Evolutionary conservation across 2,329 filamentous ascomycete genomes (phyloP).

Genomic region (Claviceps pusilla): DNA sequence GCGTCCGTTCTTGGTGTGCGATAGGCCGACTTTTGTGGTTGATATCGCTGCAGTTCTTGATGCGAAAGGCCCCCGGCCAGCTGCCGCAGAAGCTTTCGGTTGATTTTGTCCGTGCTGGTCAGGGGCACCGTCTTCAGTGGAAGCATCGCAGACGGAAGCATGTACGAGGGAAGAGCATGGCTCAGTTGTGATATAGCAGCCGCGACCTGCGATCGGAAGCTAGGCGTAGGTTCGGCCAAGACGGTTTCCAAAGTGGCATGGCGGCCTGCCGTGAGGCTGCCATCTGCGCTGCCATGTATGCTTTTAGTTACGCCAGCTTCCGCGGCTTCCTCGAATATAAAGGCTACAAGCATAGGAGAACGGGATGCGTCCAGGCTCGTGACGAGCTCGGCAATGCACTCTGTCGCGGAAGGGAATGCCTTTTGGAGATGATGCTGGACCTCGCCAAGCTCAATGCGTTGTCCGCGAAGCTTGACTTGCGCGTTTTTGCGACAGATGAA

Average conservation of each 20-base stretch:
- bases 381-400: neutral
- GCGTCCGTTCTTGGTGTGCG: neutral
- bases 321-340: neutral
- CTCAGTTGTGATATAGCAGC: neutral
- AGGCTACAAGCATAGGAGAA: neutral
- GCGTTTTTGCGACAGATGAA: neutral
- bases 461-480: constrained; percentile 2
- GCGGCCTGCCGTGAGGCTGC: neutral
- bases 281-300: too few species aligned
- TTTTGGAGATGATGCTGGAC: neutral
- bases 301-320: too few species aligned
- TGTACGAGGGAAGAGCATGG: constrained; percentile 1
- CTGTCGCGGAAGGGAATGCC: neutral
- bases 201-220: neutral
- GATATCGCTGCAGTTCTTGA: neutral
- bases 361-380: neutral
- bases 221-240: neutral
- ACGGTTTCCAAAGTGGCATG: neutral
- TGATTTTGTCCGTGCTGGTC: neutral
- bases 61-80: neutral
- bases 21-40: neutral
- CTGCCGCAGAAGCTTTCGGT: neutral
- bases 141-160: neutral
- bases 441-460: constrained; percentile 3
- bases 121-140: neutral